A percentile compares a stretch with the other conserved stretches of the same genome.
Conservation (phyloP, 2,329 filamentous ascomycete genomes). For the Xylariaceae sp. region DNA sequence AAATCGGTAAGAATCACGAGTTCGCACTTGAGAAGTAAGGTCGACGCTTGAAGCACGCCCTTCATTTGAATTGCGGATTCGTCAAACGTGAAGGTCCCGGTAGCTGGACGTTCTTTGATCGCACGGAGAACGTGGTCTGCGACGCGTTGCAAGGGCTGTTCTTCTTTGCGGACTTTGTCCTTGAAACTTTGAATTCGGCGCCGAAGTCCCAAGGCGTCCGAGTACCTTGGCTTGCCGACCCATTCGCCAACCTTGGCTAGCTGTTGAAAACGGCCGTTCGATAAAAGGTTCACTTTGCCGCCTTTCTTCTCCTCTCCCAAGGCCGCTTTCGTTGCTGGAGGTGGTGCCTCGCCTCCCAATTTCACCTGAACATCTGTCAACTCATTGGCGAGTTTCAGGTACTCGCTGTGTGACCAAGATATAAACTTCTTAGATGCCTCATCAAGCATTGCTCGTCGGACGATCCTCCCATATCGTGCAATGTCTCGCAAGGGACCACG, state of each 20-base stretch:
- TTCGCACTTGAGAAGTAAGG: slow-evolving; percentile 45
- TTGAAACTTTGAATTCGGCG: slow-evolving; percentile 18
- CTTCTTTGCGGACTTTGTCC: slow-evolving; percentile 34
- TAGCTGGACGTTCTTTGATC: slow-evolving; percentile 26
- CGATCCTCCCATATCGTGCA: slow-evolving; percentile 56
- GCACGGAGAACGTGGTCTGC: slow-evolving; percentile 36
- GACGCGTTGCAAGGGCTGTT: slow-evolving; percentile 46
- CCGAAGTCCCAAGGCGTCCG: slow-evolving; percentile 20
- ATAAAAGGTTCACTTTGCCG: neutral
- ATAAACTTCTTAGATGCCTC: slow-evolving; percentile 36
- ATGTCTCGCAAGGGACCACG: slow-evolving; percentile 51
- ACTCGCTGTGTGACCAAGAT: slow-evolving; percentile 40
- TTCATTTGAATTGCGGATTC: slow-evolving; percentile 33
- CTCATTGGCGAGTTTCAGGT: slow-evolving; percentile 33
- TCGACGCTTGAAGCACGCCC: slow-evolving; percentile 36
- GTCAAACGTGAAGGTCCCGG: slow-evolving; percentile 31
- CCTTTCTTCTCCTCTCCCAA: neutral
- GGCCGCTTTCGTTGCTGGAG: neutral
- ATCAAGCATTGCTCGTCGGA: slow-evolving; percentile 55
- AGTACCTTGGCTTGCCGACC: slow-evolving; percentile 21
- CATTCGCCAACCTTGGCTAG: slow-evolving; percentile 10
- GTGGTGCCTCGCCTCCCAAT: no score
- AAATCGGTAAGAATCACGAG: slow-evolving; percentile 41
- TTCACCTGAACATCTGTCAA: neutral
- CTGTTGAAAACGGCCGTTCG: slow-evolving; percentile 3